Percentiles rank a stretch among this genome's conserved stretches.
Conservation (phyloP, 2,329 filamentous ascomycete genomes). For the Talaromyces sp. region DNA sequence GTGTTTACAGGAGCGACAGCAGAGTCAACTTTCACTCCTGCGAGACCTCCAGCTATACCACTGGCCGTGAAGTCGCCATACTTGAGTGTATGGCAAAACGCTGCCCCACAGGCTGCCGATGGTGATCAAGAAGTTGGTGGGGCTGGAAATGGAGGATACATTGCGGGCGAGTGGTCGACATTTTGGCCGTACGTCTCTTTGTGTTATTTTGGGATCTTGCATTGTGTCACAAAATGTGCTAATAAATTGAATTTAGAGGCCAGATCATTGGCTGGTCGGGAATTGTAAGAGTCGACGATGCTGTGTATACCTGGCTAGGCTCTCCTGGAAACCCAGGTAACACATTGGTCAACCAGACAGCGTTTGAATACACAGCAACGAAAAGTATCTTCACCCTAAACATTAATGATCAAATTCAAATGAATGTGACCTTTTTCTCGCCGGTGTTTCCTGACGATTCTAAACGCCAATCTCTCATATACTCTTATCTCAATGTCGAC, state of each 20-base stretch:
- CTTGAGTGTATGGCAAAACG: constrained; percentile 63
- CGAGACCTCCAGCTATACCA: constrained; percentile 62
- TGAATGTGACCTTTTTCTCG: constrained; percentile 67
- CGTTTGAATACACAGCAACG: constrained; percentile 66
- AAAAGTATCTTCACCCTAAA: constrained; percentile 64
- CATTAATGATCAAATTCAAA: constrained; percentile 54
- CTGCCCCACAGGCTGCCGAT: constrained; percentile 51
- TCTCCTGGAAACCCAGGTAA: constrained; percentile 31
- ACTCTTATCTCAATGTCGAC: constrained; percentile 63
- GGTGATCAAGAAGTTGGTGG: not conserved
- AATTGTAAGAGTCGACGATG: constrained; percentile 62
- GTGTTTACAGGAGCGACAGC: constrained; percentile 11
- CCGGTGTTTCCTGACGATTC: constrained; percentile 65
- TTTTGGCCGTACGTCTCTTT: constrained; percentile 60
- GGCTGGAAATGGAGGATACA: constrained; percentile 54
- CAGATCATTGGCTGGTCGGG: constrained; percentile 62
- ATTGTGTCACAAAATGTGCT: not conserved
- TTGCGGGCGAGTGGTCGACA: constrained; percentile 63
- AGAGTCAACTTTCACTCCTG: constrained; percentile 56
- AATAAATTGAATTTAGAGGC: constrained; percentile 36
- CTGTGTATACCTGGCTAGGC: constrained; percentile 64
- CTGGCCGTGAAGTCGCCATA: constrained; percentile 71
- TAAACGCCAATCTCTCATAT: constrained; percentile 61
- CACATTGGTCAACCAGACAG: constrained; percentile 48
- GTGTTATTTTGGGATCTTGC: not conserved